A percentile compares a stretch with the other conserved stretches of the same genome.
These are phyloP conservation scores for Penicillium sp. DNA, from an alignment of 2,329 filamentous ascomycete genomes.

Conservation along the genomic window DNA sequence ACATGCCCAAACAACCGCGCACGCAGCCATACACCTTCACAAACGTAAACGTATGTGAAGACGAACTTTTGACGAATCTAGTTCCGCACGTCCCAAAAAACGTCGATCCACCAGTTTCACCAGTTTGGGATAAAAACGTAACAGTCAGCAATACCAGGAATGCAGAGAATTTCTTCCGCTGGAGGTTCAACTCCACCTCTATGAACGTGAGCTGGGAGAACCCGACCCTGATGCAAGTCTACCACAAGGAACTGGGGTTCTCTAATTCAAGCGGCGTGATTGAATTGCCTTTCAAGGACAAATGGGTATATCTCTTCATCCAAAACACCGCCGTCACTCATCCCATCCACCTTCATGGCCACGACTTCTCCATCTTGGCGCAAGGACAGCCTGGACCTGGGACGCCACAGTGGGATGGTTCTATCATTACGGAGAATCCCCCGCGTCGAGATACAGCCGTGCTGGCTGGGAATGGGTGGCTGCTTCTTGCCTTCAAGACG, in stretches of 20 bases:
- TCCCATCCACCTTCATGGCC: slow-evolving; percentile 1
- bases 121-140: neutral
- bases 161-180: slow-evolving; percentile 9
- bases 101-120: neutral
- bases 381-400: neutral
- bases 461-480: slow-evolving; percentile 37
- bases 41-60: neutral
- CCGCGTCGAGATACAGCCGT: slow-evolving; percentile 42
- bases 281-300: neutral
- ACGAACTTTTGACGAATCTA: neutral
- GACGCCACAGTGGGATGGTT: slow-evolving; percentile 32
- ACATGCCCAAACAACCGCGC: neutral
- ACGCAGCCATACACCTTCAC: neutral
- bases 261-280: neutral
- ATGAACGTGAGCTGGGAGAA: slow-evolving; percentile 30
- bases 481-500: slow-evolving; percentile 42
- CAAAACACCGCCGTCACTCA: neutral
- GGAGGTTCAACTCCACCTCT: slow-evolving; percentile 50
- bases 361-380: neutral
- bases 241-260: neutral
- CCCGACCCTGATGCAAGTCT: slow-evolving; percentile 17
- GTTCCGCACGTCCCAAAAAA: neutral
- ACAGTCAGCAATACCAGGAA: neutral
- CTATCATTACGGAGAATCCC: slow-evolving; percentile 33
- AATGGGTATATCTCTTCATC: slow-evolving; percentile 4